Evolutionary conservation across 2,329 filamentous ascomycete species (phyloP).

Genomic region (Colletotrichum sp.): DNA sequence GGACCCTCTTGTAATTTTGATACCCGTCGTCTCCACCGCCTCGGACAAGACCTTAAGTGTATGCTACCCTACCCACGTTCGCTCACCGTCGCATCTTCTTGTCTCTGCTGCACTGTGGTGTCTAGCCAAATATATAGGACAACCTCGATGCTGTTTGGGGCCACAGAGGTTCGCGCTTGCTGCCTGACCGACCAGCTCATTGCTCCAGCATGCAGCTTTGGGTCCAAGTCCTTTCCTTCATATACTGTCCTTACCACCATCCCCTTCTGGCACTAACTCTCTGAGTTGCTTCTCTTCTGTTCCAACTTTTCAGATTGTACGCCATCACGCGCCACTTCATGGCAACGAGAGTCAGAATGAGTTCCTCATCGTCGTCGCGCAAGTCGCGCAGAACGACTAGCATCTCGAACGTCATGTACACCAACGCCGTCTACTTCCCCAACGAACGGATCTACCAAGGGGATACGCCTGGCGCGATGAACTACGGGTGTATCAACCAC

Average conservation of each 20-base stretch:
- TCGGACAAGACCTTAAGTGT: constrained; percentile 11
- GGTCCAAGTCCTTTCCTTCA: constrained; percentile 13
- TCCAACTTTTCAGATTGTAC: not conserved
- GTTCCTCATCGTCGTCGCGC: constrained; percentile 43
- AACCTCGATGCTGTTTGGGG: constrained; percentile 4
- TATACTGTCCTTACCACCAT: constrained; percentile 18
- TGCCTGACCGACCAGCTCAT: constrained; percentile 19
- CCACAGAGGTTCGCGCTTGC: constrained; percentile 19
- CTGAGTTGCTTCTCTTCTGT: constrained; percentile 1
- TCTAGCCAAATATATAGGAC: constrained; percentile 21
- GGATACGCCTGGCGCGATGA: constrained; percentile 75
- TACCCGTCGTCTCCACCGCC: constrained; percentile 24
- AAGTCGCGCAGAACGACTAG: constrained; percentile 51
- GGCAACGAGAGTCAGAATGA: constrained; percentile 32
- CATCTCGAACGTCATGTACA: constrained; percentile 57
- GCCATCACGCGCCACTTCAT: not conserved
- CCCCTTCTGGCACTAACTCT: not conserved
- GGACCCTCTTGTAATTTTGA: constrained; percentile 39
- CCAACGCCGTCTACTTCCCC: constrained; percentile 86
- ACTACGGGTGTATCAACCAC: constrained; percentile 78
- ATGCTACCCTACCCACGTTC: constrained; percentile 9
- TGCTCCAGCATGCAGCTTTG: constrained; percentile 17
- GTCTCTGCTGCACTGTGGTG: constrained; percentile 4
- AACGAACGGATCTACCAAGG: constrained; percentile 77
- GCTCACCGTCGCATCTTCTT: constrained; percentile 18